phyloP scores from a whole-genome alignment of 2,329 filamentous ascomycete species.

The Cryphonectria naterciae region DNA sequence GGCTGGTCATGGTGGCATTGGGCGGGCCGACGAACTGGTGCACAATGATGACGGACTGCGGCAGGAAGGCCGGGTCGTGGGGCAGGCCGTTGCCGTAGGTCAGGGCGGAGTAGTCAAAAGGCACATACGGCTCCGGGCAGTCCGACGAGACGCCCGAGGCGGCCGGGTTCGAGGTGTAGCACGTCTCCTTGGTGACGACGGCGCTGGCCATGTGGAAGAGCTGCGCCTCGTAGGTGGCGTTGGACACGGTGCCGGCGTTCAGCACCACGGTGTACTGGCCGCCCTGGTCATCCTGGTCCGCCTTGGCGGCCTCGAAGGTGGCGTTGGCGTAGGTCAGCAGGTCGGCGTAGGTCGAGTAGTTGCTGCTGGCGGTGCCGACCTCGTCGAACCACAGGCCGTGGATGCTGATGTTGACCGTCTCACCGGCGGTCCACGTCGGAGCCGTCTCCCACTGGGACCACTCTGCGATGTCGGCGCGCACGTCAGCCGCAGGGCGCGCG shows the following conservation, averaged over 20 bases:
- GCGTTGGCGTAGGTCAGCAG: constrained; percentile 25
- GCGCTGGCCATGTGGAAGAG: constrained; percentile 28
- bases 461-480: constrained; percentile 27
- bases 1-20: constrained; percentile 24
- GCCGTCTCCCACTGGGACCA: constrained; percentile 29
- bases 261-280: constrained; percentile 27
- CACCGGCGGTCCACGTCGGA: constrained; percentile 22
- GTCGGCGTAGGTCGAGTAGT: constrained; percentile 18
- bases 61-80: constrained; percentile 22
- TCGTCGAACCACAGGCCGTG: constrained; percentile 33
- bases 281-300: background rate
- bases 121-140: constrained; percentile 28
- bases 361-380: constrained; percentile 19
- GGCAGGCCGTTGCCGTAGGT: constrained; percentile 25
- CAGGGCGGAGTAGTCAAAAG: constrained; percentile 20
- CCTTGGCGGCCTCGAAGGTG: constrained; percentile 15
- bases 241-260: constrained; percentile 27
- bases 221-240: constrained; percentile 46
- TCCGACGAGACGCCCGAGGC: constrained; percentile 18
- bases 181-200: constrained; percentile 32
- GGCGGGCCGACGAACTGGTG: constrained; percentile 31
- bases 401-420: constrained; percentile 28
- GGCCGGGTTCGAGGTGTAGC: constrained; percentile 26
- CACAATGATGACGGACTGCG: constrained; percentile 29
- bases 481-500: constrained; percentile 11